phyloP scores from a whole-genome alignment of 345 rosid species.

The Trapa bicornis region DNA sequence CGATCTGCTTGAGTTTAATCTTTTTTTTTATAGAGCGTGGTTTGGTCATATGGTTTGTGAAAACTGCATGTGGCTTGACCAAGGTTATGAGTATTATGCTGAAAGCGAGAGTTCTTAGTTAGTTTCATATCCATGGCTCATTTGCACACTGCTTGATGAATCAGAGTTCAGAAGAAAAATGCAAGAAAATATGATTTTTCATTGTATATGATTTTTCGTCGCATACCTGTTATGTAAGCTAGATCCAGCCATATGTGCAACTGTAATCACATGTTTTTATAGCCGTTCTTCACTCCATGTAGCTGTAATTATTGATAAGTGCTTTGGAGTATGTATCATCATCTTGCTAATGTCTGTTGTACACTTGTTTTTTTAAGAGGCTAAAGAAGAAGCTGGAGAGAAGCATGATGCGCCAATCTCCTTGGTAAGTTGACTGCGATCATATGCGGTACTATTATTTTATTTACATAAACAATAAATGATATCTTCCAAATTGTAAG shows the following conservation, averaged over 20 bases:
- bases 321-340: neutral
- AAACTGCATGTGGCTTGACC: neutral
- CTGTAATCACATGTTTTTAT: neutral
- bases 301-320: neutral
- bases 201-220: neutral
- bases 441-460: neutral
- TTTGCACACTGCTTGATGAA: neutral
- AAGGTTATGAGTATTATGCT: neutral
- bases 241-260: neutral
- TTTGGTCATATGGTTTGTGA: neutral
- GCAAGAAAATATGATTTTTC: neutral
- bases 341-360: neutral
- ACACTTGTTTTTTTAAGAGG: constrained; percentile 16
- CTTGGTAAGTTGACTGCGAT: constrained; percentile 21
- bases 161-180: neutral
- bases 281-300: neutral
- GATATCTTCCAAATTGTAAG: neutral
- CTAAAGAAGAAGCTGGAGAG: constrained; percentile 11
- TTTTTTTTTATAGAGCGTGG: neutral
- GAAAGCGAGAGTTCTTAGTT: neutral
- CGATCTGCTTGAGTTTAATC: neutral
- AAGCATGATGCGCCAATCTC: constrained; percentile 14
- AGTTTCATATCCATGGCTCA: neutral
- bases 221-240: neutral
- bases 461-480: neutral